A percentile compares a stretch with the other conserved stretches of the same genome.
Evolutionary conservation across 371 early-diverging fungal species (phyloP).

Genomic region (Mortierella sp.): DNA sequence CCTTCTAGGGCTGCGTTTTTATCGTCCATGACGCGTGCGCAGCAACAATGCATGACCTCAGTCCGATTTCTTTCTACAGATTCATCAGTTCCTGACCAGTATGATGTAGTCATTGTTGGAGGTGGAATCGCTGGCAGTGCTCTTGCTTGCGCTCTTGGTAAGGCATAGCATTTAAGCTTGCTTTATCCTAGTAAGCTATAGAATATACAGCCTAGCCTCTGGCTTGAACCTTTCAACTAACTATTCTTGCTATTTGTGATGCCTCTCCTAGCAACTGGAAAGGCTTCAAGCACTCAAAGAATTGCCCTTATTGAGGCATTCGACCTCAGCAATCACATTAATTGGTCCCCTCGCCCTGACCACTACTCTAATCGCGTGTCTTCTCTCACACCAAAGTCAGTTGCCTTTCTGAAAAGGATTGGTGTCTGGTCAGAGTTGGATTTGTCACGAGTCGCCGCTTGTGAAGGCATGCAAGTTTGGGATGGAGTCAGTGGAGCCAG

Average conservation of each 20-base stretch:
- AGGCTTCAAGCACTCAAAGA: conserved; percentile 63
- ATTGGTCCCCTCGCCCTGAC: conserved; percentile 62
- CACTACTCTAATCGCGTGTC: conserved; percentile 84
- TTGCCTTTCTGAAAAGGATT: conserved; percentile 69
- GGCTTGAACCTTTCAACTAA: not conserved
- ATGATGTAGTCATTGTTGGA: conserved; percentile 91
- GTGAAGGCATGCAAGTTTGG: conserved; percentile 80
- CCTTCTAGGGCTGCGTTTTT: conserved; percentile 13
- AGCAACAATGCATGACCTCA: conserved; percentile 11
- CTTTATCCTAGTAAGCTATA: not conserved
- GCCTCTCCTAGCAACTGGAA: conserved; percentile 63
- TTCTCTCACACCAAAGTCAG: conserved; percentile 71
- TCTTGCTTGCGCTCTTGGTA: conserved; percentile 86
- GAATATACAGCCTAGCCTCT: not conserved
- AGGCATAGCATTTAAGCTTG: not conserved
- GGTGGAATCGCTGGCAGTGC: conserved; percentile 94
- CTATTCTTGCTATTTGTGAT: not conserved
- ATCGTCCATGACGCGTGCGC: conserved; percentile 4
- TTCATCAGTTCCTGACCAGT: conserved; percentile 54
- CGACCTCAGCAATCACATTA: conserved; percentile 66
- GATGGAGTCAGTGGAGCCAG: conserved; percentile 78
- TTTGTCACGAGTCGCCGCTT: conserved; percentile 65
- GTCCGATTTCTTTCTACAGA: conserved; percentile 34
- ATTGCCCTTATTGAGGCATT: conserved; percentile 84
- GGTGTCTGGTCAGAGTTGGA: conserved; percentile 75